These are phyloP conservation scores for Cenchrus americanus DNA, from an alignment of 176 grass and related monocot species.

Conservation along the genomic window DNA sequence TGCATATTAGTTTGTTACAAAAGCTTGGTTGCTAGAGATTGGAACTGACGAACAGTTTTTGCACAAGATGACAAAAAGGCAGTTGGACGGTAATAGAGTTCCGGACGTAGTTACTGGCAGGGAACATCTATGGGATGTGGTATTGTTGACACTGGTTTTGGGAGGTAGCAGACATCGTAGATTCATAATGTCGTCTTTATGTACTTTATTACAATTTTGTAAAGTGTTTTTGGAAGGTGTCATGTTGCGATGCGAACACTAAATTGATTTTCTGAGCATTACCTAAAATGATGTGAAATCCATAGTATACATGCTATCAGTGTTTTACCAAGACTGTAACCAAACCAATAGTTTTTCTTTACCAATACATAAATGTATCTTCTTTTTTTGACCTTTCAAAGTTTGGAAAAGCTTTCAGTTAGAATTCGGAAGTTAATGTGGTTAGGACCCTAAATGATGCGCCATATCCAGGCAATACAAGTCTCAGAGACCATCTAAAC, in stretches of 20 bases:
- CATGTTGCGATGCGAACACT: not conserved
- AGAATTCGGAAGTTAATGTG: not conserved
- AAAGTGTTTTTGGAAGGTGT: not conserved
- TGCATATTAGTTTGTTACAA: not conserved
- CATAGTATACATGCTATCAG: not conserved
- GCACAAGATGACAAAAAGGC: conserved; percentile 23
- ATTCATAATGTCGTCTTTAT: not conserved
- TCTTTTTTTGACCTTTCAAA: not conserved
- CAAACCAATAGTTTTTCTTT: not conserved
- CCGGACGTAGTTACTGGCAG: not conserved
- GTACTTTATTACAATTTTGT: not conserved
- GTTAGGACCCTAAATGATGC: not conserved
- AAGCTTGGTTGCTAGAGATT: not conserved
- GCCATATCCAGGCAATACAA: not conserved
- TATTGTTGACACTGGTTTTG: not conserved
- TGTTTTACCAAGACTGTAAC: not conserved
- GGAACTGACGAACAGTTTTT: not conserved
- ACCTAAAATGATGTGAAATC: not conserved
- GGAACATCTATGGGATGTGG: not conserved
- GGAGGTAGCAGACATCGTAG: conserved; percentile 5
- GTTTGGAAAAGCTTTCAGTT: not conserved
- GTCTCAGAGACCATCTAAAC: not conserved
- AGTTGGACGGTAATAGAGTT: conserved; percentile 4
- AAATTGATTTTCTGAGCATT: conserved; percentile 3
- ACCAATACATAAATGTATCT: not conserved